Evolutionary conservation across 805 yeast species (phyloP).

Genomic region (Zygoascus bituminiphila): DNA sequence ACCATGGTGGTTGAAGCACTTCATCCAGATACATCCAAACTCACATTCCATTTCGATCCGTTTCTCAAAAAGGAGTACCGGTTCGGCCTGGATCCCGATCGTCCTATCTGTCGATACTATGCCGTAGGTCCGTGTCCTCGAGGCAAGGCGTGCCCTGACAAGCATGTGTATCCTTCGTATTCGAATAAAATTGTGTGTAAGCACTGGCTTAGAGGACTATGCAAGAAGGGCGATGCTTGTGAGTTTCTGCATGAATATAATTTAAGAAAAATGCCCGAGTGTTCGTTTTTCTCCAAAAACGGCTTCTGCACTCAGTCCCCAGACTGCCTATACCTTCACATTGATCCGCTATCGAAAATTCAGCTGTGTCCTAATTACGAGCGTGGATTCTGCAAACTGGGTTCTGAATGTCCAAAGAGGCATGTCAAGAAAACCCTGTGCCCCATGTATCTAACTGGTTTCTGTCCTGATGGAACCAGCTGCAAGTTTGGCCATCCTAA

Average conservation of each 20-base stretch:
- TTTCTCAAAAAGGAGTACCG: constrained; percentile 72
- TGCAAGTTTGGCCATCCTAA: constrained; percentile 80
- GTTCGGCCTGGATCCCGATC: constrained; percentile 77
- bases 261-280: constrained; percentile 92
- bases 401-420: constrained; percentile 74
- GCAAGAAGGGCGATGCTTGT: constrained; percentile 94
- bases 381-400: constrained; percentile 85
- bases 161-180: constrained; percentile 64
- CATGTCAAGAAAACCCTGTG: constrained; percentile 74
- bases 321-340: constrained; percentile 87
- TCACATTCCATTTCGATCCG: constrained; percentile 66
- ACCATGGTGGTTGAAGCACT: constrained; percentile 13
- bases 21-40: constrained; percentile 34
- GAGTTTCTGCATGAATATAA: constrained; percentile 95
- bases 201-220: constrained; percentile 95
- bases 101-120: constrained; percentile 77
- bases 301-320: constrained; percentile 76
- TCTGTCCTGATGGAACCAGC: constrained; percentile 81
- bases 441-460: constrained; percentile 76
- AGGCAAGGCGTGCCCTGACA: constrained; percentile 78
- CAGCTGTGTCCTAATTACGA: constrained; percentile 81
- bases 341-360: constrained; percentile 81
- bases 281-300: constrained; percentile 72
- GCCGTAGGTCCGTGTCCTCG: constrained; percentile 71
- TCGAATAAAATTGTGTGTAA: constrained; percentile 85